phyloP scores from a whole-genome alignment of 139 green algal species.

The Trebouxia sp. region DNA sequence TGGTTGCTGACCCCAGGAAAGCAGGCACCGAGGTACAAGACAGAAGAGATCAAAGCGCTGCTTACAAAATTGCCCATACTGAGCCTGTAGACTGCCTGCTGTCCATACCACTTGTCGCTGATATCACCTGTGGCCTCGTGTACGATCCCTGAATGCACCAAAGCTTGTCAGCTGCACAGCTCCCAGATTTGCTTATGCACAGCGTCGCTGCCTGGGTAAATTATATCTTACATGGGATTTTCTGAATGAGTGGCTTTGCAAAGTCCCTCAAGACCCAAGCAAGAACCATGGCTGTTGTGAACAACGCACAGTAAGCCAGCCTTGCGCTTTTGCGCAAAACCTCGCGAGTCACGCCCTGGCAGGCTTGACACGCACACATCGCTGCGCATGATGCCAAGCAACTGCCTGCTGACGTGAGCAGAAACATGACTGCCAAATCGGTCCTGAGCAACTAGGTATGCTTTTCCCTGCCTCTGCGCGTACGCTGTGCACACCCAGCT shows the following conservation, averaged over 20 bases:
- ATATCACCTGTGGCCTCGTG: constrained; percentile 35
- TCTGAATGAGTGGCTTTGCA: constrained; percentile 86
- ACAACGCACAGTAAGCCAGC: constrained; percentile 83
- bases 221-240: constrained; percentile 83
- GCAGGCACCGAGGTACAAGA: neutral
- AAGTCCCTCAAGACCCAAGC: constrained; percentile 94
- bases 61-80: constrained; percentile 92
- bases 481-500: too few species aligned
- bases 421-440: constrained; percentile 34
- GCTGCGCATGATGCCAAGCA: constrained; percentile 34
- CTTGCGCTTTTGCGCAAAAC: constrained; percentile 64
- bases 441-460: too few species aligned
- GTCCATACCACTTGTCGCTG: constrained; percentile 87
- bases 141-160: constrained; percentile 60
- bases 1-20: neutral
- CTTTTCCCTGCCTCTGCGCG: too few species aligned
- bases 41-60: neutral
- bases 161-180: too few species aligned
- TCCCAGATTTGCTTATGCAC: neutral
- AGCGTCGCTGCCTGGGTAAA: neutral
- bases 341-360: constrained; percentile 51
- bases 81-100: constrained; percentile 95
- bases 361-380: constrained; percentile 44
- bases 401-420: constrained; percentile 23
- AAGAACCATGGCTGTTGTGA: constrained; percentile 84